These are phyloP conservation scores for Debaryomyces tyrocola DNA, from an alignment of 805 yeast species.

Conservation along the genomic window DNA sequence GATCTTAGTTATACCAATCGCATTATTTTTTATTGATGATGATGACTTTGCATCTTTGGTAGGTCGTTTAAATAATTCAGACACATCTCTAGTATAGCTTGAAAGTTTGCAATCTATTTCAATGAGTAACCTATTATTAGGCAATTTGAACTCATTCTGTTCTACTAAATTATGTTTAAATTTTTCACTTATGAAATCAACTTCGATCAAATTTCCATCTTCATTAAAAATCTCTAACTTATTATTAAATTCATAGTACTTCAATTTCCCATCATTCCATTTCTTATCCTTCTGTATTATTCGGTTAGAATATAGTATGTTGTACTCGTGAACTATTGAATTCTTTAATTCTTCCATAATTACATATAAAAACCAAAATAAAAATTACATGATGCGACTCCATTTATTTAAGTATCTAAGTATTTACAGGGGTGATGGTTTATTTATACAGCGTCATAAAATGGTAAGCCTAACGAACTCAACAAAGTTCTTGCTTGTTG, in stretches of 20 bases:
- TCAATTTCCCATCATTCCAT: slow-evolving; percentile 54
- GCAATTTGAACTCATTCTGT: slow-evolving; percentile 24
- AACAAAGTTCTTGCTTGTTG: slow-evolving; percentile 83
- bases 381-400: not conserved
- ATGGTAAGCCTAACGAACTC: slow-evolving; percentile 81
- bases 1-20: not conserved
- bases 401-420: not conserved
- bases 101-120: slow-evolving; percentile 31
- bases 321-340: slow-evolving; percentile 47
- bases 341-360: slow-evolving; percentile 15
- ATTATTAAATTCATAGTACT: slow-evolving; percentile 47
- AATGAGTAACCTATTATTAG: slow-evolving; percentile 26
- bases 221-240: slow-evolving; percentile 45
- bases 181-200: slow-evolving; percentile 32
- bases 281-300: slow-evolving; percentile 45
- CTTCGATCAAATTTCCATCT: slow-evolving; percentile 29
- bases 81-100: slow-evolving; percentile 38
- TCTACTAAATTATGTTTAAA: slow-evolving; percentile 13
- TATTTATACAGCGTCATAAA: slow-evolving; percentile 32
- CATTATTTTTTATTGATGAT: not conserved
- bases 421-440: slow-evolving; percentile 5
- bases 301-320: slow-evolving; percentile 47
- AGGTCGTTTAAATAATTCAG: slow-evolving; percentile 15
- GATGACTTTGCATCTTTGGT: not conserved
- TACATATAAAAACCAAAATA: not conserved